These are phyloP conservation scores for Echium plantagineum DNA, from an alignment of 257 asterid genomes.

Conservation along the genomic window DNA sequence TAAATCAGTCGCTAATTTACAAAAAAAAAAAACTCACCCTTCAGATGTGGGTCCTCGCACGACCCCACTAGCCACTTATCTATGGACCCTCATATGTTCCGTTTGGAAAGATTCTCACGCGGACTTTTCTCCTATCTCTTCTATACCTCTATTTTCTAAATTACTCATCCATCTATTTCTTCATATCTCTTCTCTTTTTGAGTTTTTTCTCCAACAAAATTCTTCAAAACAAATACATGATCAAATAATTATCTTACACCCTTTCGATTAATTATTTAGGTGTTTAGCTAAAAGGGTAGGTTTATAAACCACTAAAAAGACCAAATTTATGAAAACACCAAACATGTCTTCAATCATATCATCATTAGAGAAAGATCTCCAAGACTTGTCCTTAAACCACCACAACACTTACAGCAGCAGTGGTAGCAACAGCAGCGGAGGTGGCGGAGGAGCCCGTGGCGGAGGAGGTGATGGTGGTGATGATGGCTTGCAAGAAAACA, in stretches of 20 bases:
- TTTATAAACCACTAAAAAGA: neutral
- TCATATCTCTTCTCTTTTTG: neutral
- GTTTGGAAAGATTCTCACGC: slow-evolving; percentile 16
- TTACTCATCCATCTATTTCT: neutral
- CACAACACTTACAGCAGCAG: slow-evolving; percentile 18
- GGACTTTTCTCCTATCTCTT: slow-evolving; percentile 3
- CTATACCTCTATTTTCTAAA: neutral
- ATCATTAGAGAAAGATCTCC: slow-evolving; percentile 71
- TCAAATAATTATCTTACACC: neutral
- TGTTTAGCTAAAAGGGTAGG: neutral
- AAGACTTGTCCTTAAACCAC: slow-evolving; percentile 50
- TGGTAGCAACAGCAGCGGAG: neutral
- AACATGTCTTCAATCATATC: slow-evolving; percentile 57
- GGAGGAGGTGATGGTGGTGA: slow-evolving; percentile 3
- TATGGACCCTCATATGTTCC: neutral
- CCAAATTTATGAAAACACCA: slow-evolving; percentile 35
- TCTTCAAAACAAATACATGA: neutral
- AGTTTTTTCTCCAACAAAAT: neutral
- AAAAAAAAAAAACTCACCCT: too few relatives aligned
- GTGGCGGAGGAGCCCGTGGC: neutral
- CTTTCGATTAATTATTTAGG: neutral
- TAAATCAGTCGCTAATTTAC: too few relatives aligned
- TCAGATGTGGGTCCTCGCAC: slow-evolving; percentile 2
- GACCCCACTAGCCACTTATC: slow-evolving; percentile 1
- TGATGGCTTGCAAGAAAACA: neutral